Conservation (phyloP, 257 asterid species). For the Gynochthodes officinalis region DNA sequence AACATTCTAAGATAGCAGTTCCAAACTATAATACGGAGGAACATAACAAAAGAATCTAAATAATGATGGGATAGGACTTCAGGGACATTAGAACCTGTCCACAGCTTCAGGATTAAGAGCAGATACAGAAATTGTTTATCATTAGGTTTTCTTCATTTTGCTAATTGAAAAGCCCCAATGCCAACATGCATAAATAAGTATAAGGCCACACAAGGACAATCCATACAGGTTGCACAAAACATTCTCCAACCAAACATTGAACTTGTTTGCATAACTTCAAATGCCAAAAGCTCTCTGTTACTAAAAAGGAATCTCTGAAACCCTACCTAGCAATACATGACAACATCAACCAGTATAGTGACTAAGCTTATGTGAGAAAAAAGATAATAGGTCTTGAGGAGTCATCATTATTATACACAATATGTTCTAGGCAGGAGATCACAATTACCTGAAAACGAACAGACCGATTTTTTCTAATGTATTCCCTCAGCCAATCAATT, state of each 20-base stretch:
- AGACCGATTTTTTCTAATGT: conserved; percentile 51
- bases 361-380: not conserved
- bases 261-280: not conserved
- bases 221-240: not conserved
- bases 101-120: not conserved
- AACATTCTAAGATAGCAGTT: too few species aligned
- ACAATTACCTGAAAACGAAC: conserved; percentile 68
- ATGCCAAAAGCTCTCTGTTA: not conserved
- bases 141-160: not conserved
- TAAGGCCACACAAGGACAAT: not conserved
- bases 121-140: not conserved
- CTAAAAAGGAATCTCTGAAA: not conserved
- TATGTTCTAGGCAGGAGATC: not conserved
- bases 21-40: not conserved
- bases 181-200: not conserved
- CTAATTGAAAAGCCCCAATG: not conserved
- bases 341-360: not conserved
- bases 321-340: not conserved
- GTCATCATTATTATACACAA: not conserved
- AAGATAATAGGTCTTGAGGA: not conserved
- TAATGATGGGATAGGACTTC: too few species aligned
- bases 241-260: not conserved
- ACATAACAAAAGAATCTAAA: not conserved
- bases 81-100: not conserved
- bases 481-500: conserved; percentile 85